A percentile compares a stretch with the other conserved stretches of the same genome.
Evolutionary conservation across 139 green algal genomes (phyloP).

Genomic region (Desmodesmus armatus): DNA sequence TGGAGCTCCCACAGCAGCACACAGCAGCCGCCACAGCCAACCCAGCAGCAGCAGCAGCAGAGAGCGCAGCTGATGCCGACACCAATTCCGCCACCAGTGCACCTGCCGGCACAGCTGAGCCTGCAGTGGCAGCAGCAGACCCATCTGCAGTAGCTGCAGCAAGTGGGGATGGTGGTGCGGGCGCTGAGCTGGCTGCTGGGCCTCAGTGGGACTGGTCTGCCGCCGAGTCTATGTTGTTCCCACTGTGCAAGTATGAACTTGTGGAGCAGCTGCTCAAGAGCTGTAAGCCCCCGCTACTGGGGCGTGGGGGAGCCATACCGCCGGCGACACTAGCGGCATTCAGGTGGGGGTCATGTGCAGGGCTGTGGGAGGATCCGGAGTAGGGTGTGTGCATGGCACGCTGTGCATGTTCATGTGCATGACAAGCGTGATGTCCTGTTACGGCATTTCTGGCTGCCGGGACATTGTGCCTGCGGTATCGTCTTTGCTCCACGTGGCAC

Average conservation of each 20-base stretch:
- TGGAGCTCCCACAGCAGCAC: slow-evolving; percentile 25
- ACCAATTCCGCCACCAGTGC: background rate
- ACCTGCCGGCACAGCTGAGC: background rate
- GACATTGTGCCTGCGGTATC: no score
- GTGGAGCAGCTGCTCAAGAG: slow-evolving; percentile 42
- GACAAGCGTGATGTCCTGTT: no score
- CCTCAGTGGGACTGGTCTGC: background rate
- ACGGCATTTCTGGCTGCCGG: no score
- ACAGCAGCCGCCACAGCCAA: background rate
- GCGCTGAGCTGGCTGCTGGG: background rate
- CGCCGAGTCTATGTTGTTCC: slow-evolving; percentile 1
- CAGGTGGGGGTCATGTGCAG: no score
- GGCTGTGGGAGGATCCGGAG: no score
- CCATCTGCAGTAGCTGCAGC: background rate
- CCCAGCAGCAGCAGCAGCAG: background rate
- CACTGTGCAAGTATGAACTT: slow-evolving; percentile 52
- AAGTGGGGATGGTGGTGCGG: slow-evolving; percentile 10
- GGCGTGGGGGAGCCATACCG: slow-evolving; percentile 43
- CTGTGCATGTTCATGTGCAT: no score
- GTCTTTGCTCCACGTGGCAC: no score
- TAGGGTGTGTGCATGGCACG: no score
- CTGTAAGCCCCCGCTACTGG: slow-evolving; percentile 50
- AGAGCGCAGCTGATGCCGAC: slow-evolving; percentile 48
- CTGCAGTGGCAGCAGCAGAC: background rate
- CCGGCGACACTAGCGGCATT: slow-evolving; percentile 42